Evolutionary conservation across 495 filamentous ascomycete species (phyloP), one percentile per base, ranked within the genome.

Genomic region (Aspergillus sparsus): DNA sequence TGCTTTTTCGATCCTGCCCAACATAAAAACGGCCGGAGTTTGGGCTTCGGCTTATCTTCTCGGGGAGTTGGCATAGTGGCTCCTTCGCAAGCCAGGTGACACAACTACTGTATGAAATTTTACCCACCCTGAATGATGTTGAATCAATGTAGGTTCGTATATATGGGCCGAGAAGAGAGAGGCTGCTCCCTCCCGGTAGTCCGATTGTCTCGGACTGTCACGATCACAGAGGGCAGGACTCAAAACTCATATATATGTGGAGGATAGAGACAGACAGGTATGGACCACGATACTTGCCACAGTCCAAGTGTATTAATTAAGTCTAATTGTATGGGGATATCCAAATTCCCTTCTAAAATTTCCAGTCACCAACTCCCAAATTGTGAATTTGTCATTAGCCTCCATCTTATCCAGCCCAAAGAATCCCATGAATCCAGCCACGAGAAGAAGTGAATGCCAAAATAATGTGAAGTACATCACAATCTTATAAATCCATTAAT

Each of bases 11-110:
- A 10, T 47, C 27, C 39, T 54, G 35, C 35, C 8, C 32, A 9
- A 53, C 50, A 53, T 10, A 47, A 13, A 47, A 39, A 32, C 55
- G 45, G 55, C 45, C 55, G 55, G 55, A 58, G 55, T 58, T 50
- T 37, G 41, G 18, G 12, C 31, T 18, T 58, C 55, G 55, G 55
- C 32, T 1, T 58, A 58, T 58, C 55, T 58, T 16, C 32, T 58
- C 55, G 55, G 55, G 42, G 32, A 34, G 36, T 3, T 8, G 4
- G 37, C 16, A 16, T 44, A 21, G 10, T 49, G 45, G 34, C 2
- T 39, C 1, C 44, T 8, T 16, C 12, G 7, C 15, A 18, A 21
- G 44, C n/a, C 44, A 16, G 15, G 44, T 47, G 16, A 21, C 44
- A 47, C 44, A 10, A 18, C 44, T 47, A 18, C n/a, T 16, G 4